These are phyloP conservation scores for Saccharomycopsis fibuligera DNA, from an alignment of 805 yeast genomes.

Conservation along the genomic window DNA sequence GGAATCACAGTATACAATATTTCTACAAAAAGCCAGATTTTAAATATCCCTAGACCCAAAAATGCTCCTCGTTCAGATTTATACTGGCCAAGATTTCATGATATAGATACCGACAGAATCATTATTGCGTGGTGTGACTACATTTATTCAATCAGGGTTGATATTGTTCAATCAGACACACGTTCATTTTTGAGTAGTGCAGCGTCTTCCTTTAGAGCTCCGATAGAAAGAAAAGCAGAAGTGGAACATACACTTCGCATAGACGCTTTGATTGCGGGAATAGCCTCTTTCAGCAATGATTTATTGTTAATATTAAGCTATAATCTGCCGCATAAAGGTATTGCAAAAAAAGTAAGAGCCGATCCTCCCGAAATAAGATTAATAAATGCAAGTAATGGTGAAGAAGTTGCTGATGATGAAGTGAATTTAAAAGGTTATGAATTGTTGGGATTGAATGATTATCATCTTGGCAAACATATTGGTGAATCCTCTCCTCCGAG, in stretches of 20 bases:
- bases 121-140: conserved; percentile 79
- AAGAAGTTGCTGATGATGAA: conserved; percentile 74
- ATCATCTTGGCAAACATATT: conserved; percentile 52
- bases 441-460: conserved; percentile 72
- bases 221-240: conserved; percentile 37
- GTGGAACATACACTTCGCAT: conserved; percentile 34
- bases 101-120: conserved; percentile 58
- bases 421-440: conserved; percentile 54
- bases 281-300: conserved; percentile 69
- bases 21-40: conserved; percentile 41
- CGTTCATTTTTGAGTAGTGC: conserved; percentile 48
- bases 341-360: conserved; percentile 23
- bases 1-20: conserved; percentile 70
- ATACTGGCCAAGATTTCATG: conserved; percentile 73
- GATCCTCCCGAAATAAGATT: conserved; percentile 71
- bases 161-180: conserved; percentile 24
- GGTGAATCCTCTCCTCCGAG: conserved; percentile 33
- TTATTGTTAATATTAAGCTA: conserved; percentile 53
- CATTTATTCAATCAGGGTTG: conserved; percentile 61
- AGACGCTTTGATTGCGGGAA: conserved; percentile 63
- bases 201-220: conserved; percentile 44
- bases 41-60: conserved; percentile 49
- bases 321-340: conserved; percentile 29
- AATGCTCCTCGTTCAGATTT: conserved; percentile 64
- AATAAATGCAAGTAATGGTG: conserved; percentile 57